Base-by-base conservation (phyloP, 306 rosid species). In the Acacia confusa region DNA sequence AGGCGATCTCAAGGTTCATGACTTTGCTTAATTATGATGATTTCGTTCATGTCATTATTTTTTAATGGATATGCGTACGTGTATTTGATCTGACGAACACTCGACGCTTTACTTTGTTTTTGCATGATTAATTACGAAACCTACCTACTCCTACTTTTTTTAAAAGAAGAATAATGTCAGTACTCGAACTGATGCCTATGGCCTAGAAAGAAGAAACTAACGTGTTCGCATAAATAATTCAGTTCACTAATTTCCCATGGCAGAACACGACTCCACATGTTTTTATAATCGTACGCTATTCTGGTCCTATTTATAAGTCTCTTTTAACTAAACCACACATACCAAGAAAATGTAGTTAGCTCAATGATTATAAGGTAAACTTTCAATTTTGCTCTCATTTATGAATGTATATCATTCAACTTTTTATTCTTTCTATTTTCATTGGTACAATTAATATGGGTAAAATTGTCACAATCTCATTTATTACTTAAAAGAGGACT, bases 1-100 rank as follows among this genome's bases (percentile, higher is more conserved):
- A 4, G 97, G 87, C 70, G 55, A 95, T 81, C 97, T 95, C 24
- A 95, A 95, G 98, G 99, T 95, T 47, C 4, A 47, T 43, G 4
- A 22, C 72, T 22, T 41, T 17, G 4, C 9, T 3, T 55, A 48
- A 10, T 65, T 1, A 63, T 22, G 15, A 57, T 20, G n/a, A 47
- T 47, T 47, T 47, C 19, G 40, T 36, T 36, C 6, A 6, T 36
- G 40, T 36, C 8, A 0, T 36, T 36, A 36, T 47, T 14, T 47
- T 47, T 47, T 43, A 43, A 43, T 43, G 47, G 16, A 61, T 64
- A 15, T 30, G 22, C 40, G 22, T 30, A 12, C 40, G 22, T 30
- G 8, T 65, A 13, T 32, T 17, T 65, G 64, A 55, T 53, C 12
- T 53, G 25, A 53, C 9, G 25, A n/a, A n/a, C 15, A 57, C 70